Evolutionary conservation across 78 protist genomes (phyloP), one percentile per base, ranked within the genome.

Genomic region (Emiliania huxleyi): DNA sequence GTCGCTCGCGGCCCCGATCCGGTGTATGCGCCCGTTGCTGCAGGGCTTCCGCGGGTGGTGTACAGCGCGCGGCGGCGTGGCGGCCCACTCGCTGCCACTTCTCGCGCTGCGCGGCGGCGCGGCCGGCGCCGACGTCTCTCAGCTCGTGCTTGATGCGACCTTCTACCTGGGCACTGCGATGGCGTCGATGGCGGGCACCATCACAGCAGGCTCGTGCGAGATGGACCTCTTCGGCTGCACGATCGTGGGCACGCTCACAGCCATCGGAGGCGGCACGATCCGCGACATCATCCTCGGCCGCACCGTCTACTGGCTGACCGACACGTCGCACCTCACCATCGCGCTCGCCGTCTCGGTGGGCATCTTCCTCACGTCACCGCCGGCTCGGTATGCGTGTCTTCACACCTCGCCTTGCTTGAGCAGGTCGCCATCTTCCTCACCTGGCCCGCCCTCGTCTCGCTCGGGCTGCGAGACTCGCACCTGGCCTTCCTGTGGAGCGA

Each of bases 171-270:
- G 42, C 44, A 73, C 83, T 1, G 37, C 44, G 43, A 73, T 73
- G 83, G 37, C 83, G 43, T 1, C 83, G 83, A 23, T 73, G 15
- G 37, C 83, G 2, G 75, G 75, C 33, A 23, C n/a, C 83, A 73
- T 79, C 49, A 19, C 33, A 0, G 87, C 43, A 0, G 87, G 87
- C 49, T 1, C 46, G 29, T 19, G 42, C n/a, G 33, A 42, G 48
- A 79, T 79, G 87, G 87, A 79, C 46, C 48, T 79, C 25, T 6
- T 79, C n/a, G 87, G 87, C 15, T 79, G 87, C 49, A n/a, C 42
- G 38, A 11, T 42, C 48, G 1, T 79, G 11, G 87, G 49, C 25
- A 2, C 22, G 52, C 12, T 79, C 37, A 19, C 87, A 0, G 87
- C 43, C 49, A 29, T 42, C n/a, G 87, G 87, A 22, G 87, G 87